A percentile compares a stretch with the other conserved stretches of the same genome.
phyloP scores from a whole-genome alignment of 106 monocot species.

The Agapanthus africanus region DNA sequence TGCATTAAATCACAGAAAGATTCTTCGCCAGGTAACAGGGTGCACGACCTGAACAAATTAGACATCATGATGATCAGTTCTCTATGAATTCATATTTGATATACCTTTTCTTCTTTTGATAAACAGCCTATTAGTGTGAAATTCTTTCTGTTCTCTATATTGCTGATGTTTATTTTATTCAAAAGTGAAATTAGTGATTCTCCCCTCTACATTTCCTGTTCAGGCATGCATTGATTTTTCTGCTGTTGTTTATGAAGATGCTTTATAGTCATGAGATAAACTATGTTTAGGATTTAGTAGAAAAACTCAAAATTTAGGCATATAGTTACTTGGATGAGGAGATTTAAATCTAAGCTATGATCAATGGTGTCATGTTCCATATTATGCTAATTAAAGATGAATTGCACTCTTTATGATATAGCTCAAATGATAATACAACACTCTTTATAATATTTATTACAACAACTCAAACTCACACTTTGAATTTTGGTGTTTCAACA shows the following conservation, averaged over 20 bases:
- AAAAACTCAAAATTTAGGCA: neutral
- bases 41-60: neutral
- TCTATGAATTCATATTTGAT: neutral
- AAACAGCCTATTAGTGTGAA: neutral
- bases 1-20: conserved; percentile 69
- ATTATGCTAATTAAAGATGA: too few relatives aligned
- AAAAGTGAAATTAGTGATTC: neutral
- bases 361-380: too few relatives aligned
- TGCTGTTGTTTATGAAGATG: neutral
- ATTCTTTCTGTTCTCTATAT: neutral
- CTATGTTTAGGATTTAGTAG: neutral
- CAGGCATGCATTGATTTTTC: neutral
- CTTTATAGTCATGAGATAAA: neutral
- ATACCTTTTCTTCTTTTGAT: neutral
- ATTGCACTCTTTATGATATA: too few relatives aligned
- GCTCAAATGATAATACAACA: too few relatives aligned
- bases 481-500: too few relatives aligned
- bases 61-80: neutral
- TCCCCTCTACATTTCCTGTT: neutral
- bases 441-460: too few relatives aligned
- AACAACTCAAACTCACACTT: too few relatives aligned
- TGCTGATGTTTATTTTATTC: neutral
- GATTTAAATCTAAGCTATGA: too few relatives aligned
- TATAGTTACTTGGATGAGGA: neutral
- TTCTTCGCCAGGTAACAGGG: conserved; percentile 68